Evolutionary conservation across 2,329 filamentous ascomycete species (phyloP).

Genomic region (Aspergillus costaricaensis): DNA sequence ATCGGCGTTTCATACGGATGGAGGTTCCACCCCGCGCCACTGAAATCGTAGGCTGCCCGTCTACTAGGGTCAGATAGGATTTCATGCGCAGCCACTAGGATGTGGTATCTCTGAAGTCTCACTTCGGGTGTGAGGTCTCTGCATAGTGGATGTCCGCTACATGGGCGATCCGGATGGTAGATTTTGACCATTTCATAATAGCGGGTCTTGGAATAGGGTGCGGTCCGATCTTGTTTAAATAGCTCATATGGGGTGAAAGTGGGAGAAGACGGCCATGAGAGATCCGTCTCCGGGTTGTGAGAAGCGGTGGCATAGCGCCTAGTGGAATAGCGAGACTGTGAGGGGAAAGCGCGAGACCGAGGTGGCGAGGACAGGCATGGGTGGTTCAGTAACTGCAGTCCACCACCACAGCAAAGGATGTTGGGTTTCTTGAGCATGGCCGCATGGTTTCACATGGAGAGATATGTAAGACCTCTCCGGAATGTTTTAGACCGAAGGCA

Average conservation of each 20-base stretch:
- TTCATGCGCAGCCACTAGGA: constrained; percentile 83
- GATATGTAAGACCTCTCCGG: constrained; percentile 1
- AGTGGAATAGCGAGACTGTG: constrained; percentile 20
- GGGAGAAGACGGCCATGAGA: constrained; percentile 47
- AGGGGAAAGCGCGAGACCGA: constrained; percentile 29
- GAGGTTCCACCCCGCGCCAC: constrained; percentile 76
- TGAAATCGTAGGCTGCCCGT: constrained; percentile 77
- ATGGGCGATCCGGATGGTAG: constrained; percentile 82
- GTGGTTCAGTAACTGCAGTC: constrained; percentile 38
- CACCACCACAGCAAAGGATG: constrained; percentile 40
- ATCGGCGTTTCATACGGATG: constrained; percentile 36
- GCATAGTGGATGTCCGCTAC: constrained; percentile 45
- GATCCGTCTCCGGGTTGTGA: constrained; percentile 31
- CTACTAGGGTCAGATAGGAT: constrained; percentile 81
- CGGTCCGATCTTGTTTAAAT: constrained; percentile 62
- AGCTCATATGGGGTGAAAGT: constrained; percentile 82
- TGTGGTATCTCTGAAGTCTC: constrained; percentile 83
- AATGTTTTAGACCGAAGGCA: neutral
- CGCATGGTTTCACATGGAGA: constrained; percentile 35
- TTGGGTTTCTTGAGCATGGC: constrained; percentile 52
- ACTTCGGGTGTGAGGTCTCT: constrained; percentile 59
- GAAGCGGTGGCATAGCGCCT: constrained; percentile 38
- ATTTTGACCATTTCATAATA: constrained; percentile 94
- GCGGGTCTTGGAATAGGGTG: constrained; percentile 75
- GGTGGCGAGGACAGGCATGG: constrained; percentile 26